These are phyloP conservation scores for Cystobasidiopsis lactophilus DNA, from an alignment of 768 basidiomycete species.

Conservation along the genomic window DNA sequence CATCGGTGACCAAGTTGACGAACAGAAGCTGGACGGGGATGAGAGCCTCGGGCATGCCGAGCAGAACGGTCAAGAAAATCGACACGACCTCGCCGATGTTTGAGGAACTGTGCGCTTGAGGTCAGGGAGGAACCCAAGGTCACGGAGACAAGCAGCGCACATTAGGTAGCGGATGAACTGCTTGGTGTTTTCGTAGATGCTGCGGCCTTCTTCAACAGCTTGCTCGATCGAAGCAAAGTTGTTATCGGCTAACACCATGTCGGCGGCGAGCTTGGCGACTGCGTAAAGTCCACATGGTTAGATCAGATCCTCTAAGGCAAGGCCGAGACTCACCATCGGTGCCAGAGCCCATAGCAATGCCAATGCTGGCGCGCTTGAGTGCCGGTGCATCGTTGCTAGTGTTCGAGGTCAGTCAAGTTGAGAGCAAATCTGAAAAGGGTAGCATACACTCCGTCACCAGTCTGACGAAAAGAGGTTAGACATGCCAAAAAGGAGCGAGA, in stretches of 20 bases:
- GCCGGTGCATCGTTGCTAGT: slow-evolving; percentile 76
- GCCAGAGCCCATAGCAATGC: slow-evolving; percentile 96
- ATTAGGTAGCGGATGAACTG: slow-evolving; percentile 97
- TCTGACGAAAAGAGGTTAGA: slow-evolving; percentile 29
- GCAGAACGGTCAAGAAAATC: slow-evolving; percentile 87
- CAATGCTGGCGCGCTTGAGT: slow-evolving; percentile 88
- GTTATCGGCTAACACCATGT: slow-evolving; percentile 92
- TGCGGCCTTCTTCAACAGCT: slow-evolving; percentile 88
- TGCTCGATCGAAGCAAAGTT: slow-evolving; percentile 94
- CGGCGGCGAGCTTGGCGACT: slow-evolving; percentile 89
- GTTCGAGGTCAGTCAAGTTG: too few relatives aligned
- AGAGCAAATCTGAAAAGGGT: too few relatives aligned
- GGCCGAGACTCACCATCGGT: slow-evolving; percentile 37
- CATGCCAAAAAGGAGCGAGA: neutral
- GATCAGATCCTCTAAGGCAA: neutral
- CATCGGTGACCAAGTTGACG: slow-evolving; percentile 79
- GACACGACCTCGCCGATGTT: slow-evolving; percentile 89
- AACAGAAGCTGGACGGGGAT: slow-evolving; percentile 95
- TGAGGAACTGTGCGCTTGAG: slow-evolving; percentile 34
- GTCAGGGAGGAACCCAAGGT: neutral
- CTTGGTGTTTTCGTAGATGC: slow-evolving; percentile 99
- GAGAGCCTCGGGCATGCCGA: slow-evolving; percentile 98
- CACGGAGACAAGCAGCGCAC: neutral
- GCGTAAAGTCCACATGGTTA: neutral
- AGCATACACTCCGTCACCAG: slow-evolving; percentile 61